A percentile compares a stretch with the other conserved stretches of the same genome.
These are phyloP conservation scores for Penicillium sp. DNA, from an alignment of 2,329 filamentous ascomycete genomes.

Conservation along the genomic window DNA sequence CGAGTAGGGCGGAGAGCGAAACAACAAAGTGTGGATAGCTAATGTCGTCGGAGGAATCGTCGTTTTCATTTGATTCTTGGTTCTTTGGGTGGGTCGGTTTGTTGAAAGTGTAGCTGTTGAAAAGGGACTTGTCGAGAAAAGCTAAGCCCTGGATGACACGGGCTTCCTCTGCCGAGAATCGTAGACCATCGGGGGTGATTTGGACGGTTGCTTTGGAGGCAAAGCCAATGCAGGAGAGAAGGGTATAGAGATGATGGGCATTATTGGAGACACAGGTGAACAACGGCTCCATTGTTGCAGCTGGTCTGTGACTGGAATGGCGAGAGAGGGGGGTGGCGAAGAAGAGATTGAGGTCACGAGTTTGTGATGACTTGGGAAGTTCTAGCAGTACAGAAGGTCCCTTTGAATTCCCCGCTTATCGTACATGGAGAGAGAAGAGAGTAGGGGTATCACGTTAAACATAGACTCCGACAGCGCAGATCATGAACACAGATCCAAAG, in stretches of 20 bases:
- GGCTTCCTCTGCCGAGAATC: constrained; percentile 85
- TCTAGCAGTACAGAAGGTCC: constrained; percentile 40
- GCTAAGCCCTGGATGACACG: constrained; percentile 89
- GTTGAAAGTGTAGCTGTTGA: constrained; percentile 80
- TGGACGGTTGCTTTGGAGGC: constrained; percentile 66
- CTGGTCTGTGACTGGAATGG: constrained; percentile 4
- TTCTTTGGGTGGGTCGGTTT: constrained; percentile 36
- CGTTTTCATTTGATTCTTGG: constrained; percentile 35
- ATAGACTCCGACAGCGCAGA: constrained; percentile 98
- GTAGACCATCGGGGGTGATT: constrained; percentile 81
- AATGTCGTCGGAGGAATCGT: constrained; percentile 41
- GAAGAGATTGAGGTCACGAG: constrained; percentile 9
- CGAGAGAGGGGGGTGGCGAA: not conserved
- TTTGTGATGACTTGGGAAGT: constrained; percentile 30
- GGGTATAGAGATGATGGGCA: constrained; percentile 62
- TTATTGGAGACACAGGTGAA: constrained; percentile 67
- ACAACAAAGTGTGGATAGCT: constrained; percentile 77
- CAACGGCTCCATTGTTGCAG: constrained; percentile 44
- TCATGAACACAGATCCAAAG: constrained; percentile 96
- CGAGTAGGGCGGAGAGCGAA: constrained; percentile 82
- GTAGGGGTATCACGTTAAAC: constrained; percentile 62
- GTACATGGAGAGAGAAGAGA: constrained; percentile 38
- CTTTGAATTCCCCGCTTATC: constrained; percentile 37
- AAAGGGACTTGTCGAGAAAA: constrained; percentile 86
- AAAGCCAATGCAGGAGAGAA: constrained; percentile 67